These are phyloP conservation scores for Salix viminalis DNA, from an alignment of 345 rosid genomes.

Conservation along the genomic window DNA sequence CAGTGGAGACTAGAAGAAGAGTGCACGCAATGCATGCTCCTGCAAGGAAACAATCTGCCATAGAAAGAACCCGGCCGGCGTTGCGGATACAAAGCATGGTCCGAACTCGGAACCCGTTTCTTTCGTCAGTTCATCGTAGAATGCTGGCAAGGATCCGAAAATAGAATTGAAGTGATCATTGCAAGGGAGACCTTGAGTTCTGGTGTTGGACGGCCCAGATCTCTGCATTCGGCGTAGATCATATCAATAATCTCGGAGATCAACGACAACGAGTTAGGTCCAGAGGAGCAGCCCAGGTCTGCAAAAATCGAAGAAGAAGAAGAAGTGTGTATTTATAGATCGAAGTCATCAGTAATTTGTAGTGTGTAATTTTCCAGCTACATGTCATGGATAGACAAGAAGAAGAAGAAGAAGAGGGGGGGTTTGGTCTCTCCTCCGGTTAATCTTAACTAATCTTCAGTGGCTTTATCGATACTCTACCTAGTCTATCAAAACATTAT, in stretches of 20 bases:
- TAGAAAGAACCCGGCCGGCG: slow-evolving; percentile 63
- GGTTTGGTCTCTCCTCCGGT: no score
- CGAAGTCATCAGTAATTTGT: no score
- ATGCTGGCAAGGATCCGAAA: slow-evolving; percentile 48
- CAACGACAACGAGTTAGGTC: slow-evolving; percentile 54
- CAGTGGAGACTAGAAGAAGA: no score
- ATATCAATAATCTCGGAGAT: slow-evolving; percentile 44
- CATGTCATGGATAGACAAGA: no score
- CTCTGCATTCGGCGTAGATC: slow-evolving; percentile 26
- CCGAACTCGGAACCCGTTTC: slow-evolving; percentile 30
- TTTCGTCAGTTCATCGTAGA: slow-evolving; percentile 34
- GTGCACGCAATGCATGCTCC: no score
- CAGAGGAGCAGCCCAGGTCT: slow-evolving; percentile 74
- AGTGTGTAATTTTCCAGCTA: no score
- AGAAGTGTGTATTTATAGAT: no score
- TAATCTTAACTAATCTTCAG: no score
- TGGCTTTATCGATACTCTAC: no score
- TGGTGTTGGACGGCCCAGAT: slow-evolving; percentile 28
- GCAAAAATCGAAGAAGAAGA: slow-evolving; percentile 32
- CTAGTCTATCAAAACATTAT: no score
- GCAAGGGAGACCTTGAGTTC: slow-evolving; percentile 46
- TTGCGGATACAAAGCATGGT: slow-evolving; percentile 42
- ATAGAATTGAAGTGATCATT: slow-evolving; percentile 69
- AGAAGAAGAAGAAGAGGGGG: no score
- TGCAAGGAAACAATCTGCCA: no score